Percentiles rank a stretch among this genome's conserved stretches.
These are phyloP conservation scores for Chlamydomonas reinhardtii DNA, from an alignment of 163 green algal genomes.

Conservation along the genomic window DNA sequence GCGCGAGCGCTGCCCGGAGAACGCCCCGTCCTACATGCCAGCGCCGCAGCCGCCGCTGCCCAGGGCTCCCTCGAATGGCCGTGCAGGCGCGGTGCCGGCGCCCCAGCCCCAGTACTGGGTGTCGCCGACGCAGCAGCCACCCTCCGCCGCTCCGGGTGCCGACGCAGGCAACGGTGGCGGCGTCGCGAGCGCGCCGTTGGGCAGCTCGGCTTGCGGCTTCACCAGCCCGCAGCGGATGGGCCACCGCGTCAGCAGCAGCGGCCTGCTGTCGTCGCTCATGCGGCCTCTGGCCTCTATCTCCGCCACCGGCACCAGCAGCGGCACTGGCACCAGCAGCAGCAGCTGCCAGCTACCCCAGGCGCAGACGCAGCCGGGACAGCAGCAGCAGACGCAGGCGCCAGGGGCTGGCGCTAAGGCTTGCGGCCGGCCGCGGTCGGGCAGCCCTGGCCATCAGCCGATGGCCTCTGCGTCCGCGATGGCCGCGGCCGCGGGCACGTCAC, in stretches of 20 bases:
- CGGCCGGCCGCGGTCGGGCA: too few relatives aligned
- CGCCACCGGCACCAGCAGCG: not conserved
- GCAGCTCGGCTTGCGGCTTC: not conserved
- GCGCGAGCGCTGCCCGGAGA: too few relatives aligned
- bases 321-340: not conserved
- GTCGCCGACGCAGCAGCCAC: not conserved
- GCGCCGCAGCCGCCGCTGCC: too few relatives aligned
- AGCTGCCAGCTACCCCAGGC: not conserved
- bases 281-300: constrained; percentile 7
- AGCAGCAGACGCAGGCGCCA: too few relatives aligned
- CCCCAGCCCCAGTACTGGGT: not conserved
- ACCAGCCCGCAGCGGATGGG: not conserved
- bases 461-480: too few relatives aligned
- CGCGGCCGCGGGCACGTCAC: too few relatives aligned
- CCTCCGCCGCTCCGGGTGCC: not conserved
- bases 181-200: not conserved
- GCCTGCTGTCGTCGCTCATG: not conserved
- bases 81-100: too few relatives aligned
- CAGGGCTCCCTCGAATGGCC: too few relatives aligned
- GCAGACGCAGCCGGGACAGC: too few relatives aligned
- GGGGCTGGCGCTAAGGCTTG: too few relatives aligned
- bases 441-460: not conserved
- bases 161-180: too few relatives aligned
- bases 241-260: not conserved
- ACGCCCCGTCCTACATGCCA: not conserved